Base-by-base conservation (phyloP, 805 yeast species). In the Candida nanaspora region DNA sequence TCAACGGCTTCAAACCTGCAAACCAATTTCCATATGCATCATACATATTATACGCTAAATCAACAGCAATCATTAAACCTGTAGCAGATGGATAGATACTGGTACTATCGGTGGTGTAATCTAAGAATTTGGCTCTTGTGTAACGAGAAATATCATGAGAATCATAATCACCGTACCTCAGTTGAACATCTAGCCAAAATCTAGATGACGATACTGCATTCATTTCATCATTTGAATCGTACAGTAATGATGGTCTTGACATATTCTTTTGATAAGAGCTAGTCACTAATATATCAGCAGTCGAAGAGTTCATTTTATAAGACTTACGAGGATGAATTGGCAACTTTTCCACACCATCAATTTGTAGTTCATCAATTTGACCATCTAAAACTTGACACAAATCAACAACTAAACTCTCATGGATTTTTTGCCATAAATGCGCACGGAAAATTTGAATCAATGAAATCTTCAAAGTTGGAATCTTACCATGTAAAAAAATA, bases 11-110 rank as follows among this genome's bases (percentile, higher is more conserved):
- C 62, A 91, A 65, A 1, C 98, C 98, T 2, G 94, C 91, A 65
- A 93, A 85, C 98, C 98, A 93, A 53, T 86, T 87, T 26, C 99
- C 99, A 61, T 87, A 93, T 0, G 95, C 89, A 61, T 88, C 97
- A 57, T 84, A 89, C 82, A 88, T 86, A 60, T 93, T 93, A 59
- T 93, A 93, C 0, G 98, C 96, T 48, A 93, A 68, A 62, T 93
- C 99, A 45, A 93, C 74, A 33, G 94, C 95, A 37, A 93, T 73
- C 72, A 93, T 76, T 10, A 86, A 72, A 46, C 99, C 99, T 0
- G 96, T 86, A 2, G 95, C 86, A 2, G 95, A 82, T 3, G 98
- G 98, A 57, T 93, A 93, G 41, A 81, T 69, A 51, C 91, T 82
- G 4, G 83, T 70, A 46, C 78, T 82, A 58, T 93, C 98, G 1